phyloP scores from a whole-genome alignment of 2,329 filamentous ascomycete species.

The Monosporascus sp. region DNA sequence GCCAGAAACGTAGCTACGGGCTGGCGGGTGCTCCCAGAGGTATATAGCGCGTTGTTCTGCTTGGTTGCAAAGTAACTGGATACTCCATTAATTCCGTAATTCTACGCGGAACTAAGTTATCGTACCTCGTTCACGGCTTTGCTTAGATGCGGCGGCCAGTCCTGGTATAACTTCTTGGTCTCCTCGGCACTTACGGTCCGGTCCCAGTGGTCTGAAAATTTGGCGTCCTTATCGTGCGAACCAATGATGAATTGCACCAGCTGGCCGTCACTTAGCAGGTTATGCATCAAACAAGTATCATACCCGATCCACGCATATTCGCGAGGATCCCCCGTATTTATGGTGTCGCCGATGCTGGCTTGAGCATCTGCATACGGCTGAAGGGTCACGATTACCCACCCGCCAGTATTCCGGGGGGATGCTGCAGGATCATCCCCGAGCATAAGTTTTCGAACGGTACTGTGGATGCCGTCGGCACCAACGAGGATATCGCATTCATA shows the following conservation, averaged over 20 bases:
- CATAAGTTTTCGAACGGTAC: slow-evolving; percentile 30
- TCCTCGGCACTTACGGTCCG: slow-evolving; percentile 11
- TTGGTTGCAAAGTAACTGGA: slow-evolving; percentile 15
- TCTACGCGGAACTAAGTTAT: background rate
- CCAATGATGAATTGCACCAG: slow-evolving; percentile 16
- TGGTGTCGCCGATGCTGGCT: slow-evolving; percentile 10
- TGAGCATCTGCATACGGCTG: slow-evolving; percentile 14
- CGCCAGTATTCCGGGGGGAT: slow-evolving; percentile 11
- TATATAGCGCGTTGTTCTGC: slow-evolving; percentile 15
- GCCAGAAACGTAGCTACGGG: slow-evolving; percentile 13
- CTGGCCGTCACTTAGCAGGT: slow-evolving; percentile 11
- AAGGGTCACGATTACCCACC: slow-evolving; percentile 17
- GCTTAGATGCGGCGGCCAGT: slow-evolving; percentile 14
- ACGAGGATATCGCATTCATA: slow-evolving; percentile 31
- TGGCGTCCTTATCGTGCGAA: slow-evolving; percentile 8
- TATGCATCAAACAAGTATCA: slow-evolving; percentile 9
- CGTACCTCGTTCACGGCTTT: slow-evolving; percentile 17
- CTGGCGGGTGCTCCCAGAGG: slow-evolving; percentile 18
- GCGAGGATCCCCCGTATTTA: slow-evolving; percentile 10
- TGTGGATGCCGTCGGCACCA: slow-evolving; percentile 34
- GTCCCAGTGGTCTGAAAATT: slow-evolving; percentile 11
- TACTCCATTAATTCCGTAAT: background rate
- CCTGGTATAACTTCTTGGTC: slow-evolving; percentile 11
- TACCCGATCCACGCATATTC: slow-evolving; percentile 18
- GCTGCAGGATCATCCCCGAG: slow-evolving; percentile 20